Conservation (phyloP, 768 basidiomycete species). For the Tulasnella sp. region DNA sequence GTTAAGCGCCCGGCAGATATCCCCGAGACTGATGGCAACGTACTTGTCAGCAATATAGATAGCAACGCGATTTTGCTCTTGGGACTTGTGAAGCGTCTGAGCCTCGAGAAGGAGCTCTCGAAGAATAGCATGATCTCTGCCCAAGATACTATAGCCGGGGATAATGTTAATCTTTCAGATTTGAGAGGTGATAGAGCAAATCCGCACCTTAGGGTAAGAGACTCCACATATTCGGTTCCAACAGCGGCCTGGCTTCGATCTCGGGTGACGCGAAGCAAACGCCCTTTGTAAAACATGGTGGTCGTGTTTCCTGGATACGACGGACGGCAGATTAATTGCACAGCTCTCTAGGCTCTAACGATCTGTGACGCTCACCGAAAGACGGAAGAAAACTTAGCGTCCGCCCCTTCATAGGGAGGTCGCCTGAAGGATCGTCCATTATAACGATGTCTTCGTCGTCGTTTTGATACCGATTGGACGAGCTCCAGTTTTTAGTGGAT, state of each 20-base stretch:
- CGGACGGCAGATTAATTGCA: background rate
- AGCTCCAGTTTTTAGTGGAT: constrained; percentile 40
- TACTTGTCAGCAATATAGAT: constrained; percentile 44
- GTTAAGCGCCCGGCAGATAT: constrained; percentile 29
- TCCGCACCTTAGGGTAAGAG: constrained; percentile 27
- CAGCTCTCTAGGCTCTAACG: background rate
- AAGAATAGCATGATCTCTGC: constrained; percentile 48
- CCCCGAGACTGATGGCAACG: background rate
- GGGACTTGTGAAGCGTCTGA: constrained; percentile 50
- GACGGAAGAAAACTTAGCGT: constrained; percentile 29
- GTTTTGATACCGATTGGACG: constrained; percentile 13
- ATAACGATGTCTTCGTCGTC: constrained; percentile 14
- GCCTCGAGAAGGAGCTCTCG: constrained; percentile 54
- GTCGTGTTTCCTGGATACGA: constrained; percentile 28
- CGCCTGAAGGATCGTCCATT: constrained; percentile 18
- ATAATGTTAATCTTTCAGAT: background rate
- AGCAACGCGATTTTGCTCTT: constrained; percentile 50
- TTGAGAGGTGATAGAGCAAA: background rate
- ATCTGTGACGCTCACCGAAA: constrained; percentile 25
- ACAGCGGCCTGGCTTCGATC: constrained; percentile 19
- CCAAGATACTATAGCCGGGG: constrained; percentile 44
- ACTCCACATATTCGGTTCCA: constrained; percentile 26
- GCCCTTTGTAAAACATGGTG: constrained; percentile 28
- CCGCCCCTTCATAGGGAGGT: background rate
- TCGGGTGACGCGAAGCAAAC: constrained; percentile 36